phyloP scores from a whole-genome alignment of 106 monocot species.

The Cymbidium sinense region DNA sequence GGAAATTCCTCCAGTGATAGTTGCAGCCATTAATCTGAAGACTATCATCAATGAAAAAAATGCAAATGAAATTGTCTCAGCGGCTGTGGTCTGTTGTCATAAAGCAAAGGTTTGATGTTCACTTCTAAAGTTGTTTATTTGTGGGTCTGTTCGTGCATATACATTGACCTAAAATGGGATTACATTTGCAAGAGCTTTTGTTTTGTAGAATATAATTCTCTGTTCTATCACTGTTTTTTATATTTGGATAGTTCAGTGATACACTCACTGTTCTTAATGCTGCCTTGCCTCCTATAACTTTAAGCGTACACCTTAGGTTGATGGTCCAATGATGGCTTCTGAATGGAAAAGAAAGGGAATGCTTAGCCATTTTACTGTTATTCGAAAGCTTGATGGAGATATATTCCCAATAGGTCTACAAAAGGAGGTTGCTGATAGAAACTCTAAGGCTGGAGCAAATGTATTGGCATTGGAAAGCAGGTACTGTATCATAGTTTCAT shows the following conservation, averaged over 20 bases:
- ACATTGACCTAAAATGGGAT: background rate
- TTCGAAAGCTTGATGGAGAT: conserved; percentile 85
- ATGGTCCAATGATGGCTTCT: conserved; percentile 73
- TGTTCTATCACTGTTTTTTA: background rate
- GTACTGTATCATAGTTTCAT: conserved; percentile 12
- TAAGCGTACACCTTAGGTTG: conserved; percentile 52
- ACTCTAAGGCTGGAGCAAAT: conserved; percentile 57
- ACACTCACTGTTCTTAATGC: background rate
- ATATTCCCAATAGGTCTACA: conserved; percentile 79
- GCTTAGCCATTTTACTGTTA: conserved; percentile 74
- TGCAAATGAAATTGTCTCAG: conserved; percentile 84
- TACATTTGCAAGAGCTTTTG: background rate
- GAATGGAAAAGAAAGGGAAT: conserved; percentile 59
- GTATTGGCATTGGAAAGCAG: conserved; percentile 66
- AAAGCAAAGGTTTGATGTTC: conserved; percentile 60
- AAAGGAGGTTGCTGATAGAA: conserved; percentile 64
- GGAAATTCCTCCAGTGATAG: conserved; percentile 74
- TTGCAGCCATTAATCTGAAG: conserved; percentile 86
- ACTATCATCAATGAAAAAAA: conserved; percentile 69
- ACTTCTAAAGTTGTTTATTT: background rate
- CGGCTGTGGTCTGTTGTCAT: conserved; percentile 82
- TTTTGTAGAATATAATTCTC: background rate
- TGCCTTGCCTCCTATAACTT: background rate
- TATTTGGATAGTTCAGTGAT: background rate
- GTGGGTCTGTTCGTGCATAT: background rate